phyloP scores from a whole-genome alignment of 1,139 yeast genomes.

The Candida sp. region DNA sequence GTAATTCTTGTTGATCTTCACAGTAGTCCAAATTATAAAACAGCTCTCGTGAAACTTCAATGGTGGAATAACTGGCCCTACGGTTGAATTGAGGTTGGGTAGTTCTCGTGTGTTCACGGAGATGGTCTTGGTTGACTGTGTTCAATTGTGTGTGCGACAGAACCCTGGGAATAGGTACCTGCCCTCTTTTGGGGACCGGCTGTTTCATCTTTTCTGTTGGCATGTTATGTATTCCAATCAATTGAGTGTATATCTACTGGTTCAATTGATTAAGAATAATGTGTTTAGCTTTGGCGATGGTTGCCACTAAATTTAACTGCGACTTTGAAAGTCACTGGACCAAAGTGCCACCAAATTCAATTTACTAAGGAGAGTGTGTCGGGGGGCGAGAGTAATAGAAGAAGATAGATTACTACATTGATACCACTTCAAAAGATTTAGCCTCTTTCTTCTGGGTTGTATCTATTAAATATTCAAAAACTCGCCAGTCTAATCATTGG shows the following conservation, averaged over 20 bases:
- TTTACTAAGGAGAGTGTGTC: too few species aligned
- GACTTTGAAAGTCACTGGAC: not conserved
- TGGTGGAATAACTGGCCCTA: constrained; percentile 34
- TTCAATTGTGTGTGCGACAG: constrained; percentile 1
- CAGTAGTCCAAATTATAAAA: constrained; percentile 61
- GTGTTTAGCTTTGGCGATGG: not conserved
- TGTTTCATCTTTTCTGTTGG: not conserved
- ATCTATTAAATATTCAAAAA: too few species aligned
- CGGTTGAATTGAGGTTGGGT: constrained; percentile 15
- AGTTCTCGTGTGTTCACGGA: constrained; percentile 26
- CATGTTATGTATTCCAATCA: not conserved
- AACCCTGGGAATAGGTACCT: constrained; percentile 1
- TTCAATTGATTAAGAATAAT: not conserved
- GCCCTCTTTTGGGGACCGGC: constrained; percentile 1
- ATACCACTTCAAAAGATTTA: too few species aligned
- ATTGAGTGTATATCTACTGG: not conserved
- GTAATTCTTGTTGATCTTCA: constrained; percentile 37
- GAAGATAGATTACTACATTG: too few species aligned
- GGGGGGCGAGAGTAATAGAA: too few species aligned
- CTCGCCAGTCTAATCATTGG: too few species aligned
- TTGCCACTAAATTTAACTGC: not conserved
- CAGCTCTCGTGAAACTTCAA: constrained; percentile 36
- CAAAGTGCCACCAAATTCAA: not conserved
- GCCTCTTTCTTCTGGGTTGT: too few species aligned
- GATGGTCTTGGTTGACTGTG: constrained; percentile 4